Percentiles rank a stretch among this genome's conserved stretches.
phyloP scores from a whole-genome alignment of 441 rosid genomes.

The Capsella rubella region DNA sequence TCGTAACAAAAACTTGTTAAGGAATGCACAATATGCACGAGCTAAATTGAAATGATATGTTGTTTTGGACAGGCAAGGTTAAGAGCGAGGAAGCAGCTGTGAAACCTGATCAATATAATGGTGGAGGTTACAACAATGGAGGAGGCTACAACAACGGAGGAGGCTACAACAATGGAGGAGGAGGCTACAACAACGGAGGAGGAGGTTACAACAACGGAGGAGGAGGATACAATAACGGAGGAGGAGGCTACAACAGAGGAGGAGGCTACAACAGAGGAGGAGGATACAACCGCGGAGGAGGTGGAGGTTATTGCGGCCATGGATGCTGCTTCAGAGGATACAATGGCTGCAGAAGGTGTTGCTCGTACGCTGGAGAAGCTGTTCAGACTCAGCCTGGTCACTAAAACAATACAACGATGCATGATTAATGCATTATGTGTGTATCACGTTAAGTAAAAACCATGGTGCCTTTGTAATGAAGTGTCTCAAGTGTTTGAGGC shows the following conservation, averaged over 20 bases:
- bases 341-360: conserved; percentile 42
- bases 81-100: conserved; percentile 22
- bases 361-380: conserved; percentile 42
- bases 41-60: conserved; percentile 2
- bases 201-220: neutral
- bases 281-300: conserved; percentile 10
- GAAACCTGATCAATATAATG: conserved; percentile 23
- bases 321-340: conserved; percentile 43
- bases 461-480: conserved; percentile 12
- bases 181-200: neutral
- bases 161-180: neutral
- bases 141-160: neutral
- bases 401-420: conserved; percentile 23
- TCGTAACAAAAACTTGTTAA: too few species aligned
- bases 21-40: too few species aligned
- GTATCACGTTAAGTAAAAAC: neutral
- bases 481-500: neutral
- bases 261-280: conserved; percentile 18
- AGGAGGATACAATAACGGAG: neutral
- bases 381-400: conserved; percentile 38
- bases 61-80: conserved; percentile 18
- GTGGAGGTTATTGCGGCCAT: conserved; percentile 25
- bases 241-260: conserved; percentile 6
- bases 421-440: neutral
- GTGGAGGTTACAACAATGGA: conserved; percentile 10